Evolutionary conservation across 495 filamentous ascomycete genomes (phyloP), one percentile per base, ranked within the genome.

Genomic region (Penicillium paradoxum): DNA sequence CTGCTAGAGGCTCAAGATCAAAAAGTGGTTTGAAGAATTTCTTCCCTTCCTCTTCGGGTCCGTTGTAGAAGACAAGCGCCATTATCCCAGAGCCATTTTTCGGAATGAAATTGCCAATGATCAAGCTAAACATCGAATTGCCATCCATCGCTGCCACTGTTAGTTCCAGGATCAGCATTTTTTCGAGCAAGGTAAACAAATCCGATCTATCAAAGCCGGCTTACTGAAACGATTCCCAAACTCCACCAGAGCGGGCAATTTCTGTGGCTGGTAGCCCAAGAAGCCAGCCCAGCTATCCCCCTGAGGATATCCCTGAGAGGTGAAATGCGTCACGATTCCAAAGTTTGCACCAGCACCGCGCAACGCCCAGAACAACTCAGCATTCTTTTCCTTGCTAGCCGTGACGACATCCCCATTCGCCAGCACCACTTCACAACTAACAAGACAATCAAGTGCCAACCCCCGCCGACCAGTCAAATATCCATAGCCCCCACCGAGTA

Each of bases 401-500:
- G 45, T 65, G 15, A 72, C 54, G 34, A 73, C 58, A 11, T 45
- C 17, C 1, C 76, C 78, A 45, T 77, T 65, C 0, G 78, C 75
- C 0, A 78, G 62, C 3, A 80, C 74, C 9, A 81, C 61, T 6
- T 67, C 53, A 10, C 62, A 66, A 10, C 57, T 55, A 17, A 81
- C 43, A 3, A 81, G 70, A 51, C 70, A 73, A 61, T 81, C 78
- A 50, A 78, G 67, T 0, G 63, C 67, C 3, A 79, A 63, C 11
- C 79, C 79, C 49, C 76, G 58, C 15, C 54, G 51, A 1, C 72
- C 71, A n/a, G 59, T 64, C 6, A 82, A 65, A 51, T 65, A 73
- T 9, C 79, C 79, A 50, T 78, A 76, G 4, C 80, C 79, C 3
- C 79, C 79, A 15, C 79, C 76, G 0, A 83, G 66, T 3, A 75